phyloP scores from a whole-genome alignment of 2,329 filamentous ascomycete genomes.

The Phialocephala sp. region DNA sequence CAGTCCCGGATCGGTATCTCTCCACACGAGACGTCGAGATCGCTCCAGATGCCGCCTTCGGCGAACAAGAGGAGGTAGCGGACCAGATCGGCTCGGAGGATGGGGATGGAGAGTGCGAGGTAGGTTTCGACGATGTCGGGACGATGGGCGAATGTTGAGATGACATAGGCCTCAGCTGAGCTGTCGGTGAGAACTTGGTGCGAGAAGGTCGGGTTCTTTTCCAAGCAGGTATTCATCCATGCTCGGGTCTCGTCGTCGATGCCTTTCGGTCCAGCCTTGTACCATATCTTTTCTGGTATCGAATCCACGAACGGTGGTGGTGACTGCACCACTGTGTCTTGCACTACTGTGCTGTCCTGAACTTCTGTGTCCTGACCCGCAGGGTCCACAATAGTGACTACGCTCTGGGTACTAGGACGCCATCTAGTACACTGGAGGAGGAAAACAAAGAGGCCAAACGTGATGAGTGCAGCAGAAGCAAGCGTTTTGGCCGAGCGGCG shows the following conservation, averaged over 20 bases:
- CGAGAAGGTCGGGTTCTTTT: conserved; percentile 37
- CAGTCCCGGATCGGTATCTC: conserved; percentile 43
- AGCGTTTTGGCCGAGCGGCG: too few relatives aligned
- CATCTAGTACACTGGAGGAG: too few relatives aligned
- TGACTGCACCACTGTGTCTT: too few relatives aligned
- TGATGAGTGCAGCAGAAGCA: too few relatives aligned
- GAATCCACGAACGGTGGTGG: too few relatives aligned
- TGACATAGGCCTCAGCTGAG: conserved; percentile 40
- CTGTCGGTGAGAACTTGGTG: conserved; percentile 39
- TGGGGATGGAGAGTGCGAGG: conserved; percentile 43
- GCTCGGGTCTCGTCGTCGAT: conserved; percentile 37
- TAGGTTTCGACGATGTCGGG: conserved; percentile 47
- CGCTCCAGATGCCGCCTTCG: conserved; percentile 48
- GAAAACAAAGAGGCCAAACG: too few relatives aligned
- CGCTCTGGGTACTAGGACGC: too few relatives aligned
- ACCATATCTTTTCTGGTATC: conserved; percentile 45
- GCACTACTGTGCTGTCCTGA: too few relatives aligned
- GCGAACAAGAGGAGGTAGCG: conserved; percentile 48
- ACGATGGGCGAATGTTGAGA: conserved; percentile 40
- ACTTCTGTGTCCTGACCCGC: too few relatives aligned
- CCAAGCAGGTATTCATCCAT: conserved; percentile 43
- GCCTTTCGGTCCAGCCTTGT: conserved; percentile 45
- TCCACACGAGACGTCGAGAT: conserved; percentile 47
- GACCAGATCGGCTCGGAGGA: conserved; percentile 48
- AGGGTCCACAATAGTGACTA: too few relatives aligned